These are phyloP conservation scores for Verticillium tricorpus DNA, from an alignment of 2,329 filamentous ascomycete genomes.

Conservation along the genomic window DNA sequence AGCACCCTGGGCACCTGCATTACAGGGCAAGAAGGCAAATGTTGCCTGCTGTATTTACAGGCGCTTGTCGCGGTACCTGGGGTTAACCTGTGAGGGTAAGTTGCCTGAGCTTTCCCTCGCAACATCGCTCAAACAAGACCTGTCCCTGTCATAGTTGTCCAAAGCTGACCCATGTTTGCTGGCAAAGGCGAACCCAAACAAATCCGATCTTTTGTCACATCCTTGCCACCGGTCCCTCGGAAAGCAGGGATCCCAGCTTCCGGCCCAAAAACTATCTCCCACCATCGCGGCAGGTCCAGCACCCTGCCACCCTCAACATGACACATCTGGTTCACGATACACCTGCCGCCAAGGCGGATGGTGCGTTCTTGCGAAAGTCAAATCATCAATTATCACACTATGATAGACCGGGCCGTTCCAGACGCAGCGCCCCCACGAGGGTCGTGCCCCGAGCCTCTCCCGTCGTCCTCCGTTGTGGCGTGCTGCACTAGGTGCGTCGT, in stretches of 20 bases:
- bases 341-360: neutral
- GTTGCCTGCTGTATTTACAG: too few relatives aligned
- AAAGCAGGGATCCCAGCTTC: neutral
- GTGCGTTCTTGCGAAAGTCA: neutral
- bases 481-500: neutral
- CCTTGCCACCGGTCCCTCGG: neutral
- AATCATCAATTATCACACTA: neutral
- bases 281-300: neutral
- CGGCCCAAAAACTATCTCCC: neutral
- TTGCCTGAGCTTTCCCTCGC: too few relatives aligned
- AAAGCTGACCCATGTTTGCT: too few relatives aligned
- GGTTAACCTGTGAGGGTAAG: too few relatives aligned
- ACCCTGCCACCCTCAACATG: neutral
- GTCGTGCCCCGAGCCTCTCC: neutral
- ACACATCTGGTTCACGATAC: neutral
- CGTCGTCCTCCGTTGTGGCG: neutral
- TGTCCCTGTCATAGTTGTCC: too few relatives aligned
- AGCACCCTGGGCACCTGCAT: too few relatives aligned
- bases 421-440: neutral
- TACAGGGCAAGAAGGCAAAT: too few relatives aligned
- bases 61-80: too few relatives aligned
- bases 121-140: too few relatives aligned
- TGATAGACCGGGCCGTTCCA: neutral
- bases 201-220: neutral
- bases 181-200: too few relatives aligned